Evolutionary conservation across 176 grass and related monocot species (phyloP), one percentile per base, ranked within the genome.

Genomic region (Avena atlantica): DNA sequence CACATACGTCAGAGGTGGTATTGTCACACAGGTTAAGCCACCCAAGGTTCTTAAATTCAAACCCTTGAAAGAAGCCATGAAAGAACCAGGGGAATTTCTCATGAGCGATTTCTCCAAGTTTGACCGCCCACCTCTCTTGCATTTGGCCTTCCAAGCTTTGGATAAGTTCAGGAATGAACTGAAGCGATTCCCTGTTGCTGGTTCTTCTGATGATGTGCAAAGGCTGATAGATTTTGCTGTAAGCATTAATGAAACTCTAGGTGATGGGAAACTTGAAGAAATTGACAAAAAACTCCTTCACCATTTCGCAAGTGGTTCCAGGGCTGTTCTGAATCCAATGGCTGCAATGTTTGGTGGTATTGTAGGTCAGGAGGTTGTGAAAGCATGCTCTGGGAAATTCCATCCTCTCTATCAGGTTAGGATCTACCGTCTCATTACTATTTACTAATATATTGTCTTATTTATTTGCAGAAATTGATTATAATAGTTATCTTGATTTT

Each of bases 31-130:
- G 70, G 87, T 97, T 52, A 97, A 97, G 90, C 86, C 82, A 87
- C 92, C 95, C 27, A 97, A 97, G 74, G 65, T 91, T 74, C 85
- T 97, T 79, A 79, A 93, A 79, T 95, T 98, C 85, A 98, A 93
- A 66, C 78, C 91, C 58, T 60, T 98, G 83, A 93, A 87, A 81
- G 95, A 98, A 37, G 93, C 95, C 56, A 91, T 93, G 49, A 93
- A 92, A 86, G 95, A 98, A 81, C 95, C 91, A 58, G 95, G 95
- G n/a, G 95, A 98, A 79, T 98, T 98, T 70, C 95, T 97, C 57
- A 86, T 97, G 81, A 93, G 92, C 21, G 95, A 97, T 77, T 97
- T 93, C 78, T 97, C 95, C 59, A 98, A 98, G 77, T 95, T 98
- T 53, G 93, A 98, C 24, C 93, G 91, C 19, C 81, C 95, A 31